These are phyloP conservation scores for Quercus rubra DNA, from an alignment of 306 rosid species.

Conservation along the genomic window DNA sequence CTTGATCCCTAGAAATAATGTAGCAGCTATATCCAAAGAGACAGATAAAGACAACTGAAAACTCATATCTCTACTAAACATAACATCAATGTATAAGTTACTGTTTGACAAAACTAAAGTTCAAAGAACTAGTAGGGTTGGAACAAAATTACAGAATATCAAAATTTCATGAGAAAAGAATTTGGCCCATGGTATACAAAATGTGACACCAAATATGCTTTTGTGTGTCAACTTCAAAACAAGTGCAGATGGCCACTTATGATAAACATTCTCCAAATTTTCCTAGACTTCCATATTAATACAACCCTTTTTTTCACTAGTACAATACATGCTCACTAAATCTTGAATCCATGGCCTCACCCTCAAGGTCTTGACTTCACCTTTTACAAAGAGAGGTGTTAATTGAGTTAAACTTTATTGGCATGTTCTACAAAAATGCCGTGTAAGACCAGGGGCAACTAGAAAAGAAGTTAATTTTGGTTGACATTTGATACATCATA, in stretches of 20 bases:
- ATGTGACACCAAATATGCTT: not conserved
- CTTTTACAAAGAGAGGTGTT: too few relatives aligned
- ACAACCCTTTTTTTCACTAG: not conserved
- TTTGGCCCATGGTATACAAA: not conserved
- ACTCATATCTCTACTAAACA: too few relatives aligned
- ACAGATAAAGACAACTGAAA: too few relatives aligned
- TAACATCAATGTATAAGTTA: not conserved
- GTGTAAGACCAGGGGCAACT: not conserved
- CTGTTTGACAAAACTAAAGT: not conserved
- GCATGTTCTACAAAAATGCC: too few relatives aligned
- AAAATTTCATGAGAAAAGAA: not conserved
- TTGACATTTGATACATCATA: not conserved
- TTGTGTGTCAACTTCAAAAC: not conserved
- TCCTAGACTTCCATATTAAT: not conserved
- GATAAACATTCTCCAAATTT: not conserved
- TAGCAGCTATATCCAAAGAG: too few relatives aligned
- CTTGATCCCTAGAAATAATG: too few relatives aligned
- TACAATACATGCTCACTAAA: too few relatives aligned
- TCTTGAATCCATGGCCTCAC: too few relatives aligned
- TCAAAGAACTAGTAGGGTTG: not conserved
- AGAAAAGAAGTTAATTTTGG: not conserved
- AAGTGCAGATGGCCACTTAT: not conserved
- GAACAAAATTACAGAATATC: not conserved
- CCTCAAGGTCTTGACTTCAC: too few relatives aligned
- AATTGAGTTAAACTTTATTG: too few relatives aligned